Conservation (phyloP, 129 eudicot genomes). For the Helianthus annuus region HanXRQr2.0-SUNRISE NC_035442.2:10342409-10342908, state of each 20-base stretch:
- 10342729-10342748: conserved; percentile 1
- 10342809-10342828: too few relatives aligned
- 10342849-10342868: too few relatives aligned
- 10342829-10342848: too few relatives aligned
- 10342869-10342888: too few relatives aligned
- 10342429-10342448: conserved; percentile 36
- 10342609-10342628: conserved; percentile 36
- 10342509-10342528: conserved; percentile 77
- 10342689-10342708: conserved; percentile 23
- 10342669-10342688: conserved; percentile 19
- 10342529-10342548: conserved; percentile 79
- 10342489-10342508: conserved; percentile 61
- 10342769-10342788: too few relatives aligned
- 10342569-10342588: conserved; percentile 39
- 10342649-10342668: not conserved
- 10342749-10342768: too few relatives aligned
- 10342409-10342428: conserved; percentile 35
- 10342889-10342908: too few relatives aligned
- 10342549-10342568: conserved; percentile 46
- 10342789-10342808: too few relatives aligned
- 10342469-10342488: conserved; percentile 59
- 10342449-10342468: conserved; percentile 78
- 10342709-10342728: conserved; percentile 14
- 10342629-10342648: conserved; percentile 19
- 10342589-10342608: conserved; percentile 31